phyloP scores from a whole-genome alignment of 164 flowering plant species.

The Stephania cephalantha region DNA sequence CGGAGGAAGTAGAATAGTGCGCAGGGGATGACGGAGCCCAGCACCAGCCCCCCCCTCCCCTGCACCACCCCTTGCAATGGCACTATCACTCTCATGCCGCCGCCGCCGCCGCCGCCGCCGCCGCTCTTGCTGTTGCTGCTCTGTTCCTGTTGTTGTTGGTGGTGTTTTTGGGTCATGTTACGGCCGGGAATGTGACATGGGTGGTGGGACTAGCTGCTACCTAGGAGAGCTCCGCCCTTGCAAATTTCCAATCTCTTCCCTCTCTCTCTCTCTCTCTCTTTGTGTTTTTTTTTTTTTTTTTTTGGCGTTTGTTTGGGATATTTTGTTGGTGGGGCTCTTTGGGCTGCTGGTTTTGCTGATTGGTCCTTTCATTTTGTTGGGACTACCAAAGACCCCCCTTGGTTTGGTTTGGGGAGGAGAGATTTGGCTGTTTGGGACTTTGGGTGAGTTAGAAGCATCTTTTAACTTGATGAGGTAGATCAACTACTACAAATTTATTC shows the following conservation, averaged over 20 bases:
- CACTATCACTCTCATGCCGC: conserved; percentile 89
- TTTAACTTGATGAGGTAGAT: no score
- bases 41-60: conserved; percentile 79
- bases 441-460: no score
- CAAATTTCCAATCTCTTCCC: no score
- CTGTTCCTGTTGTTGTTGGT: conserved; percentile 7
- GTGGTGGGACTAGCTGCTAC: conserved; percentile 10
- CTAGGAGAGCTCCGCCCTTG: background rate
- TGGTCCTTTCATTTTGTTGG: background rate
- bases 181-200: conserved; percentile 8
- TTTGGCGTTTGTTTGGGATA: background rate
- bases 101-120: conserved; percentile 27
- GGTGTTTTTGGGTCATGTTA: conserved; percentile 34
- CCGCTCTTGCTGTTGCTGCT: background rate
- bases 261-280: no score
- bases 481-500: no score
- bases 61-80: conserved; percentile 92
- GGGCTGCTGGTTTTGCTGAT: background rate
- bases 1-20: conserved; percentile 90
- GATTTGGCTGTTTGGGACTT: no score
- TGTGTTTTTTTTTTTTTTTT: no score
- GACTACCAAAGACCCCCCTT: no score
- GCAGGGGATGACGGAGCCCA: conserved; percentile 86
- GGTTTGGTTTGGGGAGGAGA: no score
- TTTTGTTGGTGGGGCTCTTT: background rate